Evolutionary conservation across 2,329 filamentous ascomycete genomes (phyloP), one percentile per base, ranked within the genome.

Genomic region (Trichoderma asperellum): DNA sequence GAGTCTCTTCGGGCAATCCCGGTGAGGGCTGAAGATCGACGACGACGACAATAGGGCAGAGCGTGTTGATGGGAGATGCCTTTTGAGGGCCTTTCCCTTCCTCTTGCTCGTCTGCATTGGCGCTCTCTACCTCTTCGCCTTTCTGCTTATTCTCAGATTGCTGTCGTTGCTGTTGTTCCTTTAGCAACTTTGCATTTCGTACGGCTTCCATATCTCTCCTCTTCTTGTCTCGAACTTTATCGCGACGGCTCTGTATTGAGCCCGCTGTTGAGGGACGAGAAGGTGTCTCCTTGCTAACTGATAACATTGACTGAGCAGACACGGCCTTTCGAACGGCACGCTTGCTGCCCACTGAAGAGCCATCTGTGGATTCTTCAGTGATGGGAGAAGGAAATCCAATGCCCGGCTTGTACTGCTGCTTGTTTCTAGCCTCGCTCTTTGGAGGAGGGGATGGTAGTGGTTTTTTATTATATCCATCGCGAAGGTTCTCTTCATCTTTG

Each of bases 31-130:
- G 71, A n/a, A 82, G 72, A 29, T 81, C 75, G 16, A 76, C 76
- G 1, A 82, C 79, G 2, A 81, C 80, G 76, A 83, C 80, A 53
- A 84, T 78, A 40, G 77, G 74, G 32, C 76, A 78, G 27, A 82
- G 73, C 5, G 75, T 77, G 18, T 64, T 47, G 35, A 27, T 37
- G 2, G 32, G 43, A 21, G 57, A 24, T 40, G 21, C 40, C 16
- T 43, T 52, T 14, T 32, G 55, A 27, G 64, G 14, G 29, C 53
- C 49, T 12, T 29, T 18, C 4, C 21, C 21, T 27, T 37, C 43
- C 16, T 35, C 27, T 12, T 56, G 52, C 5, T 5, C 58, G 11
- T 58, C 18, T 24, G 24, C 32, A n/a, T 34, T n/a, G 11, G n/a
- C n/a, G 8, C n/a, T 12, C 37, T 37, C 47, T 18, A 18, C 40